Evolutionary conservation across 2,329 filamentous ascomycete species (phyloP).

Genomic region (Penicillium sp.): DNA sequence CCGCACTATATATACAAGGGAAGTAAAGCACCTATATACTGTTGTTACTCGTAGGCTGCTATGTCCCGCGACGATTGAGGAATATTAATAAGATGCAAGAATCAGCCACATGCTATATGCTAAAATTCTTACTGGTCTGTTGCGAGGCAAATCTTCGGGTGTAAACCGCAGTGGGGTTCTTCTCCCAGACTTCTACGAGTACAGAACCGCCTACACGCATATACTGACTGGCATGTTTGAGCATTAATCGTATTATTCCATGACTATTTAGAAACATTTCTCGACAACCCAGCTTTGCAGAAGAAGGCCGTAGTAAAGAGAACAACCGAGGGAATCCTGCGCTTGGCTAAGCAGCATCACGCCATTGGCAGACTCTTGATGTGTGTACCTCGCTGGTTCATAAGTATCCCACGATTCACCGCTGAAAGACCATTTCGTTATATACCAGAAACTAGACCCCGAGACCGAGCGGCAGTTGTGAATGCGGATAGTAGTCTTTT

Average conservation of each 20-base stretch:
- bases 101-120: conserved; percentile 5
- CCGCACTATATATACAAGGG: background rate
- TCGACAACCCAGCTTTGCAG: background rate
- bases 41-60: background rate
- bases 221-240: background rate
- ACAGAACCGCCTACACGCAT: background rate
- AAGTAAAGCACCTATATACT: background rate
- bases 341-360: background rate
- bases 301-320: background rate
- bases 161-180: background rate
- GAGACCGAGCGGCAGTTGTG: background rate
- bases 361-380: background rate
- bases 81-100: background rate
- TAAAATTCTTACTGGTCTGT: conserved; percentile 5
- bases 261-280: background rate
- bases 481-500: background rate
- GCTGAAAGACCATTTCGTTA: background rate
- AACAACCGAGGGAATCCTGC: background rate
- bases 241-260: background rate
- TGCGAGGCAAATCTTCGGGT: background rate
- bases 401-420: background rate
- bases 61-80: background rate
- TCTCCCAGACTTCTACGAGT: background rate
- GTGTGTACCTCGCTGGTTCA: background rate
- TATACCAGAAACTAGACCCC: background rate